phyloP scores from a whole-genome alignment of 495 filamentous ascomycete species.

The Corynascus novoguineensis region DNA sequence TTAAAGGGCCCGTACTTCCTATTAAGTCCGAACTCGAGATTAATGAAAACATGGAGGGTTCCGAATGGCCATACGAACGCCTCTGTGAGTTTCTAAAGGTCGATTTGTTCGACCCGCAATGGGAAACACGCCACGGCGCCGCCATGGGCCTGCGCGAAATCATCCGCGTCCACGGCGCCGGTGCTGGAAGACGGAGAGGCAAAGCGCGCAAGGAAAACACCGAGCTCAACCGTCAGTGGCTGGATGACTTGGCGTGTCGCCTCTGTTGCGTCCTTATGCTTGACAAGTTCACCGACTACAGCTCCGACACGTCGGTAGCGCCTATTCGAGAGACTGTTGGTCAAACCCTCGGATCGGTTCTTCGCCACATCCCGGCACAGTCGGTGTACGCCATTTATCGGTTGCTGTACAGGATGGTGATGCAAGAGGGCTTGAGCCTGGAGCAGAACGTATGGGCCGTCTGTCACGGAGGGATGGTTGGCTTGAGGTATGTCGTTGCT shows the following conservation, averaged over 20 bases:
- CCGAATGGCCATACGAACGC: slow-evolving; percentile 91
- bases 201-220: slow-evolving; percentile 72
- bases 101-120: slow-evolving; percentile 88
- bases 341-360: slow-evolving; percentile 85
- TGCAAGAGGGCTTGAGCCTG: slow-evolving; percentile 74
- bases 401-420: slow-evolving; percentile 79
- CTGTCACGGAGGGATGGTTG: slow-evolving; percentile 97
- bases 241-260: slow-evolving; percentile 88
- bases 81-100: slow-evolving; percentile 89
- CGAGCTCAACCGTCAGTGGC: slow-evolving; percentile 70
- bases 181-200: slow-evolving; percentile 74
- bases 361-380: slow-evolving; percentile 67
- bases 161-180: slow-evolving; percentile 81
- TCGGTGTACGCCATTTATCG: slow-evolving; percentile 77
- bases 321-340: slow-evolving; percentile 94
- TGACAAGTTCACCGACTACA: slow-evolving; percentile 95
- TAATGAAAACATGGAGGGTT: slow-evolving; percentile 67
- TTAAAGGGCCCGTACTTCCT: slow-evolving; percentile 68
- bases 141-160: slow-evolving; percentile 94
- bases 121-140: slow-evolving; percentile 96
- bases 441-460: slow-evolving; percentile 79
- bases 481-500: slow-evolving; percentile 86
- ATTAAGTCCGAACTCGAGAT: slow-evolving; percentile 60
- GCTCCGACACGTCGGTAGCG: slow-evolving; percentile 92
- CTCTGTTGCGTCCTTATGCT: slow-evolving; percentile 94